A percentile compares a stretch with the other conserved stretches of the same genome.
These are phyloP conservation scores for Gossypium turneri DNA, from an alignment of 345 rosid species.

Conservation along the genomic window DNA sequence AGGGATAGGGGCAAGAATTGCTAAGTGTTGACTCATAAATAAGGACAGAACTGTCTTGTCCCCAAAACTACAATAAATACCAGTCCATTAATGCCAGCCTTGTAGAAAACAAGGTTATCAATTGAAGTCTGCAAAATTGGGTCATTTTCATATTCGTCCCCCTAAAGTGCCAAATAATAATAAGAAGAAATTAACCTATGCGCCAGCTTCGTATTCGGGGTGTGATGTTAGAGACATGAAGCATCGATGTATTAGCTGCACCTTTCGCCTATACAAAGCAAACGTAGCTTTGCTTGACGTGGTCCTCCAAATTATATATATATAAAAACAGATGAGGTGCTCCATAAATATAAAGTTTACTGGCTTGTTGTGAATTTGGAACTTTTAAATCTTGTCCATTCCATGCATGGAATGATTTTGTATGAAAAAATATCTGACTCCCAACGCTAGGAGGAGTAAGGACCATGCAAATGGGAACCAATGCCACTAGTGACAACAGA, in stretches of 20 bases:
- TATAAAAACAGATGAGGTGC: neutral
- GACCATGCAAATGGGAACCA: too few species aligned
- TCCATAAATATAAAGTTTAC: neutral
- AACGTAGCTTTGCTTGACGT: neutral
- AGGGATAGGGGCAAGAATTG: neutral
- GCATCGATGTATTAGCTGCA: neutral
- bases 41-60: neutral
- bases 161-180: neutral
- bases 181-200: neutral
- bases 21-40: too few species aligned
- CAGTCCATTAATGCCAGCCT: neutral
- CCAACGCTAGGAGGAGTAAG: too few species aligned
- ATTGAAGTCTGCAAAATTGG: neutral
- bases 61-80: neutral
- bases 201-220: neutral
- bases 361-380: too few species aligned
- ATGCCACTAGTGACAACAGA: too few species aligned
- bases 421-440: too few species aligned
- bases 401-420: neutral
- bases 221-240: neutral
- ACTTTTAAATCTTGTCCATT: too few species aligned
- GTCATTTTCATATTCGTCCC: neutral
- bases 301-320: neutral
- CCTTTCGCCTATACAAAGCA: neutral
- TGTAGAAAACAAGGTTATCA: neutral